Evolutionary conservation across 352 stramenopile genomes (phyloP).

Genomic region (Aphanomyces astaci): DNA sequence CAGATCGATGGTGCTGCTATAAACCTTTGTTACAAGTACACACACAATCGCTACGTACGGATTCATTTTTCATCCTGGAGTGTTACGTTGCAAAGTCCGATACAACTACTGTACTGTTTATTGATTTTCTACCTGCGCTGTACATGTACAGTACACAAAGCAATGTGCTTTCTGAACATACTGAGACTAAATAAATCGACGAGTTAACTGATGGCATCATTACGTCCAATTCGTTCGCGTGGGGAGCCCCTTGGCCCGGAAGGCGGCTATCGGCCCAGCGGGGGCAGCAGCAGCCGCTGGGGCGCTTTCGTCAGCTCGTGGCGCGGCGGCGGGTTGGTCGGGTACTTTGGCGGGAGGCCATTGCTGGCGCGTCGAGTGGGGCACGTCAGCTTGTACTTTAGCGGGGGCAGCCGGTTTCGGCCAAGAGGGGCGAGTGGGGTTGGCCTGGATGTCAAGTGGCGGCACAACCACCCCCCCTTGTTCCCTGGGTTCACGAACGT

Average conservation of each 20-base stretch:
- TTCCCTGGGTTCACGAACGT: background rate
- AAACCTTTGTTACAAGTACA: too few species aligned
- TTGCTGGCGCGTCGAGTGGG: background rate
- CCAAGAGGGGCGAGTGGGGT: background rate
- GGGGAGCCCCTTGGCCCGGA: constrained; percentile 1
- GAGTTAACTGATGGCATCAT: background rate
- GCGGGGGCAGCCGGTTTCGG: background rate
- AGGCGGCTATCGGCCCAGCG: background rate
- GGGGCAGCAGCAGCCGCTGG: too few species aligned
- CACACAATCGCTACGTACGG: too few species aligned
- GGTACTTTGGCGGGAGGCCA: background rate
- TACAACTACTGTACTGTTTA: too few species aligned
- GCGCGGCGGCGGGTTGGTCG: background rate
- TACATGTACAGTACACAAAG: too few species aligned
- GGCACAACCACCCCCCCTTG: too few species aligned
- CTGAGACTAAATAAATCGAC: too few species aligned
- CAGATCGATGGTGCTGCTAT: too few species aligned
- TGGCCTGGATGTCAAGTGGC: background rate
- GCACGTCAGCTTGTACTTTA: background rate
- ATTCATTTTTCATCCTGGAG: too few species aligned
- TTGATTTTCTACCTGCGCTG: too few species aligned
- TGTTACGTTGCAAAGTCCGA: too few species aligned
- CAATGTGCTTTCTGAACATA: background rate
- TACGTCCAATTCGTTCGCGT: constrained; percentile 22
- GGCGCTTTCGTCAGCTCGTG: too few species aligned